These are phyloP conservation scores for Peltaster fructicola DNA, from an alignment of 2,329 filamentous ascomycete genomes.

Conservation along the genomic window DNA sequence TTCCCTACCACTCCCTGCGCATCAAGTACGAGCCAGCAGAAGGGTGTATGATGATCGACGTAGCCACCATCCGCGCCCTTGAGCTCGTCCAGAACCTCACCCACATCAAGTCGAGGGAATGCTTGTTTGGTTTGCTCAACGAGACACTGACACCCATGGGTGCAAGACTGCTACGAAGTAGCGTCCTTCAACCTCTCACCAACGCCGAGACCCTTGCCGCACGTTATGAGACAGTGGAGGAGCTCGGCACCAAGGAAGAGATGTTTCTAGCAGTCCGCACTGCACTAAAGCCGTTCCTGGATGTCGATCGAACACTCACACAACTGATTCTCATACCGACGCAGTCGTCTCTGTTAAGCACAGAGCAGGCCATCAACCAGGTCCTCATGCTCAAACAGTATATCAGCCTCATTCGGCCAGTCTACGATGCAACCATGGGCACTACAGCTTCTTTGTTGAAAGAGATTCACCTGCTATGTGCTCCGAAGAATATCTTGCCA, in stretches of 20 bases:
- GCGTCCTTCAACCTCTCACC: constrained; percentile 76
- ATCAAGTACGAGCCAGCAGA: constrained; percentile 78
- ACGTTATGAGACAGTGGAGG: constrained; percentile 68
- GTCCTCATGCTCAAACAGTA: constrained; percentile 78
- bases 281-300: constrained; percentile 59
- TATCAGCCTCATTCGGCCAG: constrained; percentile 45
- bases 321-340: constrained; percentile 65
- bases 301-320: constrained; percentile 65
- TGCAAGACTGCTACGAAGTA: constrained; percentile 61
- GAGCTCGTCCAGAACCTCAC: constrained; percentile 82
- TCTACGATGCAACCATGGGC: constrained; percentile 50
- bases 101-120: constrained; percentile 60
- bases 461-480: constrained; percentile 52
- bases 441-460: constrained; percentile 46
- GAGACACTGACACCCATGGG: constrained; percentile 82
- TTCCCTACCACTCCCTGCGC: constrained; percentile 62
- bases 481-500: constrained; percentile 40
- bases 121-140: constrained; percentile 71
- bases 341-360: constrained; percentile 45
- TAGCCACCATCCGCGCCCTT: constrained; percentile 68
- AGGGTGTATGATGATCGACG: constrained; percentile 89
- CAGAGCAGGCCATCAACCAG: constrained; percentile 71
- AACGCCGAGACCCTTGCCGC: constrained; percentile 46
- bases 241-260: constrained; percentile 64
- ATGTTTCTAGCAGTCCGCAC: constrained; percentile 64